A percentile compares a stretch with the other conserved stretches of the same genome.
These are phyloP conservation scores for Hypoxylon sp. DNA, from an alignment of 2,329 filamentous ascomycete genomes.

Conservation along the genomic window DNA sequence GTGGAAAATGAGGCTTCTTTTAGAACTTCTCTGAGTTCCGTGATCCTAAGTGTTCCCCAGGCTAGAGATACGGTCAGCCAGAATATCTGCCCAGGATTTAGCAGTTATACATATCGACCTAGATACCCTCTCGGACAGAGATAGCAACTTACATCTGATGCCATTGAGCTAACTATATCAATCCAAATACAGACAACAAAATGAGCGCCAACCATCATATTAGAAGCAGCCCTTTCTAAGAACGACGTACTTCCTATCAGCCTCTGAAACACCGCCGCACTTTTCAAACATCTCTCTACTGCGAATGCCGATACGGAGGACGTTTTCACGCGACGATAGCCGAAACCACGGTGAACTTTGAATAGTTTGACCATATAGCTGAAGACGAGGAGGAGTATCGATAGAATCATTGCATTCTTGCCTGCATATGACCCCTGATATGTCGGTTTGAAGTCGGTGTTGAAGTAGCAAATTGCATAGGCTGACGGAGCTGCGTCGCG, in stretches of 20 bases:
- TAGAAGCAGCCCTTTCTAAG: conserved; percentile 22
- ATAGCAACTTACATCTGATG: conserved; percentile 11
- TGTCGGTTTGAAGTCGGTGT: conserved; percentile 4
- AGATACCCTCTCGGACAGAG: background rate
- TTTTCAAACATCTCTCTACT: conserved; percentile 17
- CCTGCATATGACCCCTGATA: conserved; percentile 2
- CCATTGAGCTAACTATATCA: conserved; percentile 22
- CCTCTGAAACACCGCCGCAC: conserved; percentile 10
- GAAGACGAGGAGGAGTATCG: conserved; percentile 22
- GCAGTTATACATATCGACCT: background rate
- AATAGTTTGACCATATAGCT: conserved; percentile 16
- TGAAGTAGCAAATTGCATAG: conserved; percentile 29
- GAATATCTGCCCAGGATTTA: conserved; percentile 8
- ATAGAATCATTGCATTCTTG: conserved; percentile 20
- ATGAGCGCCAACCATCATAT: conserved; percentile 24
- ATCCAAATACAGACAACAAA: conserved; percentile 31
- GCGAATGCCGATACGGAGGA: conserved; percentile 4
- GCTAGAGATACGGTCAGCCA: conserved; percentile 13
- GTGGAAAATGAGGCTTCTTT: background rate
- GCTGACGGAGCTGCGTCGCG: conserved; percentile 21
- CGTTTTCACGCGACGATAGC: background rate
- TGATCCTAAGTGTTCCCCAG: conserved; percentile 5
- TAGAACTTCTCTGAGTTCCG: conserved; percentile 6
- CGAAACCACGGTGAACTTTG: conserved; percentile 16
- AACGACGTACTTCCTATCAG: conserved; percentile 14